Evolutionary conservation across 176 grass and related monocot genomes (phyloP).

Genomic region (bread wheat (Triticum aestivum)): IWGSC_CS_RefSeq_v2.1 NC_057806.1:404371509-404372008

Average conservation of each 20-base stretch:
- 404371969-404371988: background rate
- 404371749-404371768: conserved; percentile 33
- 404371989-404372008: background rate
- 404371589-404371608: conserved; percentile 74
- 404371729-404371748: conserved; percentile 49
- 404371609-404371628: conserved; percentile 77
- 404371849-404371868: background rate
- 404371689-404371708: conserved; percentile 59
- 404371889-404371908: conserved; percentile 2
- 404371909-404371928: conserved; percentile 43
- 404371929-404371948: conserved; percentile 43
- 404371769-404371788: conserved; percentile 1
- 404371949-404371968: background rate
- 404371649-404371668: conserved; percentile 89
- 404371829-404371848: background rate
- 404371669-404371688: conserved; percentile 63
- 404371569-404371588: conserved; percentile 73
- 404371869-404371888: background rate
- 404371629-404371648: conserved; percentile 69
- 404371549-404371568: conserved; percentile 84
- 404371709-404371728: conserved; percentile 69
- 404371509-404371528: background rate
- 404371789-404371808: conserved; percentile 36
- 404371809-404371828: conserved; percentile 43
- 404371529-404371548: conserved; percentile 39